Evolutionary conservation across 1,284 basidiomycete species (phyloP).

Genomic region (Cutaneotrichosporon spelunceum): DNA sequence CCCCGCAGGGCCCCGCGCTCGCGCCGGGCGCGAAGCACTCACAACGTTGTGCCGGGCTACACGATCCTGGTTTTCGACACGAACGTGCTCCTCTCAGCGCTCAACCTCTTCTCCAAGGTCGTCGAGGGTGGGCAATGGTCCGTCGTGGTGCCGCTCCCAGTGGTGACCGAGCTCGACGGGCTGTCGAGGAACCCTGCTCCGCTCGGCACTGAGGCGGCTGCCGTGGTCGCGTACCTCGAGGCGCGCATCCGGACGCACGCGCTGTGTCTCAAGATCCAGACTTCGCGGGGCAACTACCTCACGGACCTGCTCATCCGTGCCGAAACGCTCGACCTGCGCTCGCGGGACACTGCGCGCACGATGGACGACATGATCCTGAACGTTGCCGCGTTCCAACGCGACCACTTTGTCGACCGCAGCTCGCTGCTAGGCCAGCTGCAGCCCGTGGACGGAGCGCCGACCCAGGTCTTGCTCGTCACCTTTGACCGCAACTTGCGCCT

Average conservation of each 20-base stretch:
- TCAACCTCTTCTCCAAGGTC: conserved; percentile 67
- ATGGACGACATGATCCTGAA: conserved; percentile 95
- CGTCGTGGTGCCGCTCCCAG: conserved; percentile 79
- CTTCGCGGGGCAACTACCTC: conserved; percentile 90
- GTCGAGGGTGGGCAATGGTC: conserved; percentile 82
- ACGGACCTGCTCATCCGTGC: conserved; percentile 74
- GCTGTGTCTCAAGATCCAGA: conserved; percentile 84
- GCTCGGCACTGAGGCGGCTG: conserved; percentile 64
- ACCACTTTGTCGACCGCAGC: conserved; percentile 85
- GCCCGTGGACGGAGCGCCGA: conserved; percentile 50
- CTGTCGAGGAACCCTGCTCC: conserved; percentile 64
- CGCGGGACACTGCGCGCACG: conserved; percentile 58
- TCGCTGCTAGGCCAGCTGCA: conserved; percentile 58
- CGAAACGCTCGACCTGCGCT: conserved; percentile 73
- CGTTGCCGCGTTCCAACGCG: conserved; percentile 85
- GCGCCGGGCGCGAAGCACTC: neutral
- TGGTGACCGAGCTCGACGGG: conserved; percentile 73
- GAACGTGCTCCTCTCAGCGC: conserved; percentile 81
- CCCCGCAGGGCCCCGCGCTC: neutral
- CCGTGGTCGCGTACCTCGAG: conserved; percentile 71
- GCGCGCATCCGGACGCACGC: conserved; percentile 71
- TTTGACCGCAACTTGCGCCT: conserved; percentile 74
- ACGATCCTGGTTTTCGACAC: conserved; percentile 90
- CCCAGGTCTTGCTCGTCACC: conserved; percentile 83
- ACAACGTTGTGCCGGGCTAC: conserved; percentile 71